Base-by-base conservation (phyloP, 2,329 filamentous ascomycete species). In the Sporothrix sp. region DNA sequence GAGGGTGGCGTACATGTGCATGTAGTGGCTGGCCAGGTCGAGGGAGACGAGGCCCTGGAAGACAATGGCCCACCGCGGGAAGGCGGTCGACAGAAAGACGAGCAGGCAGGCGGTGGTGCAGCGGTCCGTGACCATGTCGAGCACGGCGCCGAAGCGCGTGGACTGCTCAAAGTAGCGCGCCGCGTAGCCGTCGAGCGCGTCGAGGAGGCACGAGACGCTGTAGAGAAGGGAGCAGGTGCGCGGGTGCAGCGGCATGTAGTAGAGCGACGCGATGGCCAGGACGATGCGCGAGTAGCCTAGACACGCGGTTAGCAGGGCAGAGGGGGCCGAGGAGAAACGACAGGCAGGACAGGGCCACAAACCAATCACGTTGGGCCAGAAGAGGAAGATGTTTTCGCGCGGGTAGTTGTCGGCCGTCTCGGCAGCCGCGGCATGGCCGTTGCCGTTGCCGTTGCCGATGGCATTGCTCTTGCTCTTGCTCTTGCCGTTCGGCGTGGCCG, bases 221-320 rank as follows among this genome's bases (percentile, higher is more conserved):
- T 98, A 98, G 50, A 94, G 80, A 45, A 90, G 68, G 53, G 87
- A 90, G 71, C 91, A 97, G 33, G 90, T 95, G 61, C 91, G 85
- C n/a, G 91, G 91, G 67, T 98, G 93, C 49, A 97, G 80, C 47
- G 93, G 91, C 93, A 98, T 98, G 74, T 96, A 98, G 73, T 97
- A 95, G 58, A 98, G 82, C 25, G 93, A 96, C 43, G 86, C 87
- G 61, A 96, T 72, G 60, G 90, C 89, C 58, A 91, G 78, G 57
- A 91, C 71, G 62, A 93, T 84, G 61, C 87, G 82, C 52, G 71
- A 75, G 68, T 91, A 91, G 58, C 86, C 86, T 89, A 57, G 10
- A 16, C 14, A 30, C 8, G 28, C 3, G 25, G 45, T 44, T 30
- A 52, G 51, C 11, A 42, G 9, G 23, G 25, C 23, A 33, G 39